Conservation (phyloP, 805 yeast species). For the Yarrowia sp. region DNA sequence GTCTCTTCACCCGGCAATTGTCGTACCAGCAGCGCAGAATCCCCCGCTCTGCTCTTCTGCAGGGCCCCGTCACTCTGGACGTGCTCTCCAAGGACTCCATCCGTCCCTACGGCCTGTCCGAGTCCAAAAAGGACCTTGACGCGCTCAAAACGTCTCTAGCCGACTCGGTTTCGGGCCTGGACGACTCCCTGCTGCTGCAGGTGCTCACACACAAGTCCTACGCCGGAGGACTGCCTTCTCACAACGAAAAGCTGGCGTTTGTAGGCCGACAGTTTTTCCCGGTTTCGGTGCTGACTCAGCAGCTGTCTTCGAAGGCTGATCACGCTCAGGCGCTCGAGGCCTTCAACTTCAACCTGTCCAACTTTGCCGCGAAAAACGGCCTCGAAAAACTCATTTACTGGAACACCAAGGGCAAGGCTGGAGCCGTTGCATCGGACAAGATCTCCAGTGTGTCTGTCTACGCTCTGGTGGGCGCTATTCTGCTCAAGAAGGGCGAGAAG, state of each 20-base stretch:
- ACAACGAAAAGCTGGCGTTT: constrained; percentile 78
- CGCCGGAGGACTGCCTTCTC: constrained; percentile 86
- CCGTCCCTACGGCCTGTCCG: constrained; percentile 20
- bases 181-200: constrained; percentile 67
- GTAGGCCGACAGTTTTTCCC: constrained; percentile 47
- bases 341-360: background rate
- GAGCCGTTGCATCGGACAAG: background rate
- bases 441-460: constrained; percentile 28
- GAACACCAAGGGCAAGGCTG: constrained; percentile 7
- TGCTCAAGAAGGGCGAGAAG: constrained; percentile 57
- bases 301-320: background rate
- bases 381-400: background rate
- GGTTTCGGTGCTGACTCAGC: background rate
- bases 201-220: constrained; percentile 90
- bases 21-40: constrained; percentile 23
- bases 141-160: background rate
- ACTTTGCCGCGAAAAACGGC: constrained; percentile 6
- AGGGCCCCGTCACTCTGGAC: constrained; percentile 26
- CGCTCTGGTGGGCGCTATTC: constrained; percentile 69
- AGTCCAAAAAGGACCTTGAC: constrained; percentile 12
- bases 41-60: constrained; percentile 15
- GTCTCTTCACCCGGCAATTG: constrained; percentile 16
- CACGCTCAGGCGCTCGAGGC: background rate
- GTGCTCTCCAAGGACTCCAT: background rate
- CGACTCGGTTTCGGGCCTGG: constrained; percentile 46